phyloP scores from a whole-genome alignment of 2,329 filamentous ascomycete species.

The Penicillium sclerotigenum region DNA sequence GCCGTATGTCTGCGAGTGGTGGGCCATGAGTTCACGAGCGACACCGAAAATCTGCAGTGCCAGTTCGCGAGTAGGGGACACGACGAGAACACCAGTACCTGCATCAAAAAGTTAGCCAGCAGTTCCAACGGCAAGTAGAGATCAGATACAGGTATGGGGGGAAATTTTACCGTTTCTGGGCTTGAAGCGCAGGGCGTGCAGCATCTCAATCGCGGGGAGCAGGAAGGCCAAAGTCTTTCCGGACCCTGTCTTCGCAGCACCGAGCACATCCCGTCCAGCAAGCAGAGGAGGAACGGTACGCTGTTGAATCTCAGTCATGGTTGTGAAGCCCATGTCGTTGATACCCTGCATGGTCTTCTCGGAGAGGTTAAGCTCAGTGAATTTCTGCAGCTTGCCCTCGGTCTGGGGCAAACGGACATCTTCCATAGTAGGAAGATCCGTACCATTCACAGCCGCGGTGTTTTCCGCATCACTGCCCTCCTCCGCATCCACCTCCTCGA shows the following conservation, averaged over 20 bases:
- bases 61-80: conserved; percentile 89
- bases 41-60: conserved; percentile 96
- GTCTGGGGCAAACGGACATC: conserved; percentile 57
- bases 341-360: conserved; percentile 88
- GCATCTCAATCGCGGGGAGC: conserved; percentile 90
- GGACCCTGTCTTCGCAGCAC: conserved; percentile 91
- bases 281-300: conserved; percentile 82
- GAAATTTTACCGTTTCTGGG: conserved; percentile 68
- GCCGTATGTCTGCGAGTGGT: conserved; percentile 92
- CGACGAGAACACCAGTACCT: conserved; percentile 81
- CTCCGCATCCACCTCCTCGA: conserved; percentile 32
- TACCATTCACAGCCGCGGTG: conserved; percentile 19
- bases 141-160: neutral
- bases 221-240: conserved; percentile 95
- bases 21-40: conserved; percentile 84
- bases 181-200: conserved; percentile 87
- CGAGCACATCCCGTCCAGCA: conserved; percentile 86
- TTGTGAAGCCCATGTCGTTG: conserved; percentile 85
- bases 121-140: neutral
- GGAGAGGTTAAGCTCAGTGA: conserved; percentile 78
- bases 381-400: conserved; percentile 64
- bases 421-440: conserved; percentile 53
- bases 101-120: conserved; percentile 7
- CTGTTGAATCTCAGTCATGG: conserved; percentile 92
- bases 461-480: conserved; percentile 30